Conservation (phyloP, 139 green algal genomes). For the Volvox reticuliferus region DNA sequence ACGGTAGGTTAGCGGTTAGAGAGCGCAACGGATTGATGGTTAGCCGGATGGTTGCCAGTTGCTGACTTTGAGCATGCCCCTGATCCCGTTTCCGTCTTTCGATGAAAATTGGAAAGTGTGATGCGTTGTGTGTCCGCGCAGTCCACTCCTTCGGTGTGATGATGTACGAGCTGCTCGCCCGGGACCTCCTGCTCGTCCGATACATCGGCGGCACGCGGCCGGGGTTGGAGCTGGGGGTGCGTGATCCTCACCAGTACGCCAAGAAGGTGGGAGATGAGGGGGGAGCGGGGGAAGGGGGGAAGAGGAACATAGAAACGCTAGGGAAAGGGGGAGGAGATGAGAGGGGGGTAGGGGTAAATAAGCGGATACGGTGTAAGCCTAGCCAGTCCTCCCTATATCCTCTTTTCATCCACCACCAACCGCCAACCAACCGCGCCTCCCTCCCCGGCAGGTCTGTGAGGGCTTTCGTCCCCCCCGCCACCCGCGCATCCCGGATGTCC, state of each 20-base stretch:
- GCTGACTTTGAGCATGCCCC: too few species aligned
- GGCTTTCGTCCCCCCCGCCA: constrained; percentile 28
- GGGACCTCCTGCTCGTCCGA: constrained; percentile 47
- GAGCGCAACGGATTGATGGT: too few species aligned
- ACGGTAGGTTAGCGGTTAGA: constrained; percentile 52
- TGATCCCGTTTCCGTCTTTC: too few species aligned
- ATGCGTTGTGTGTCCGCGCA: neutral
- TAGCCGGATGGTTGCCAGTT: neutral
- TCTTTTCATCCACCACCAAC: neutral
- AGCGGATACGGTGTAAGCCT: neutral
- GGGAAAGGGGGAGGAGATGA: neutral
- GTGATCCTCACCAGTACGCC: constrained; percentile 15
- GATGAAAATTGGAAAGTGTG: too few species aligned
- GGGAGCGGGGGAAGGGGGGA: neutral
- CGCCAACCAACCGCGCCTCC: neutral
- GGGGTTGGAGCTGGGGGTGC: neutral
- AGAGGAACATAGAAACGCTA: neutral
- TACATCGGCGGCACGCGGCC: constrained; percentile 36
- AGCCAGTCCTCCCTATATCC: neutral
- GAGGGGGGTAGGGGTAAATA: neutral
- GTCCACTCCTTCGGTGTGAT: constrained; percentile 73
- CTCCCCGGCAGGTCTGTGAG: neutral
- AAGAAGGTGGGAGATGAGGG: neutral
- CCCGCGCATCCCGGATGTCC: constrained; percentile 17
- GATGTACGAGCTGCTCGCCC: constrained; percentile 53